phyloP scores from a whole-genome alignment of 495 filamentous ascomycete species.

The Penicillium antarcticum region DNA sequence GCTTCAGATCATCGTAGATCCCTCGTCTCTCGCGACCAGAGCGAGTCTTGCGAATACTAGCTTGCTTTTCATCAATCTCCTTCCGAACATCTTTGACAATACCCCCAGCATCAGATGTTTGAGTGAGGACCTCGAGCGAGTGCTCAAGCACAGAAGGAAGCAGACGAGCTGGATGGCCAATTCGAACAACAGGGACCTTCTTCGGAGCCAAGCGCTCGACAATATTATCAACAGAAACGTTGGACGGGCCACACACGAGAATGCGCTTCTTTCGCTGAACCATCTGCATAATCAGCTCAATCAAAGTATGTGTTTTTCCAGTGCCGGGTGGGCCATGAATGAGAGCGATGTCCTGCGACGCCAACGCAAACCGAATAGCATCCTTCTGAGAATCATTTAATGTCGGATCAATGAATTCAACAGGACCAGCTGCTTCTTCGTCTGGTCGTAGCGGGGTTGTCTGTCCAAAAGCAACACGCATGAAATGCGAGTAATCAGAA shows the following conservation, averaged over 20 bases:
- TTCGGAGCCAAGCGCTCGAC: slow-evolving; percentile 86
- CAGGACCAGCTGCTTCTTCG: slow-evolving; percentile 53
- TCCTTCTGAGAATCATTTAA: slow-evolving; percentile 91
- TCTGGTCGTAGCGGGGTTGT: slow-evolving; percentile 35
- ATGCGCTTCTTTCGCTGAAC: slow-evolving; percentile 66
- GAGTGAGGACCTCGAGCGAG: slow-evolving; percentile 88
- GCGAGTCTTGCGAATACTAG: slow-evolving; percentile 80
- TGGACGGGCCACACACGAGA: slow-evolving; percentile 92
- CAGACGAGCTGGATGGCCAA: slow-evolving; percentile 90
- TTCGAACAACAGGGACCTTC: slow-evolving; percentile 79
- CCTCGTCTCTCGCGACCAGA: slow-evolving; percentile 74
- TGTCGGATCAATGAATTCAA: slow-evolving; percentile 74
- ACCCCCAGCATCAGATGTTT: slow-evolving; percentile 80
- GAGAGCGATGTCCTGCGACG: slow-evolving; percentile 77
- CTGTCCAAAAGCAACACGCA: slow-evolving; percentile 78
- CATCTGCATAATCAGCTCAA: slow-evolving; percentile 90
- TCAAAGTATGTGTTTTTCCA: slow-evolving; percentile 95
- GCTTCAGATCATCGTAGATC: slow-evolving; percentile 82
- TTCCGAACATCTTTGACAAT: slow-evolving; percentile 90
- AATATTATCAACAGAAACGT: slow-evolving; percentile 97
- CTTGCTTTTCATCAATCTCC: slow-evolving; percentile 92
- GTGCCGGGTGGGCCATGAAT: slow-evolving; percentile 97
- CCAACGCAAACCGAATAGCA: slow-evolving; percentile 84
- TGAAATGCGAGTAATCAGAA: slow-evolving; percentile 67
- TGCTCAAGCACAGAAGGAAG: slow-evolving; percentile 85